Percentiles rank a stretch among this genome's conserved stretches.
Conservation (phyloP, 805 yeast genomes). For the Spathaspora girioi region DNA sequence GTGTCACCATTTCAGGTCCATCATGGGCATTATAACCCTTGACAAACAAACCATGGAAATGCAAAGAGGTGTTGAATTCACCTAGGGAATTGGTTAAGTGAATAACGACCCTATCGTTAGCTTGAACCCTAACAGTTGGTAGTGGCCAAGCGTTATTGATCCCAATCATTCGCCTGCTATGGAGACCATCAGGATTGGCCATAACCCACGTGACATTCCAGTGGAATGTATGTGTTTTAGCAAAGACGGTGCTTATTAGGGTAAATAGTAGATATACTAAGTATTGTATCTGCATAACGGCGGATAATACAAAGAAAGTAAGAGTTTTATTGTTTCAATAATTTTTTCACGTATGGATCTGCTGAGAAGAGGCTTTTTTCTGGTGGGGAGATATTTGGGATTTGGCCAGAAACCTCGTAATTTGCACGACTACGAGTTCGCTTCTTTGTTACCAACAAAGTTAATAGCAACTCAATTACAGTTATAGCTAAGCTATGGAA, state of each 20-base stretch:
- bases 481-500: no score
- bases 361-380: no score
- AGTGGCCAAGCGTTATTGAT: slow-evolving; percentile 50
- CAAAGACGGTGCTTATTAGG: background rate
- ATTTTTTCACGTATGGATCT: no score
- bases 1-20: slow-evolving; percentile 45
- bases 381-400: no score
- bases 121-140: slow-evolving; percentile 36
- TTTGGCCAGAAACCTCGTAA: no score
- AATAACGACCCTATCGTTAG: slow-evolving; percentile 38
- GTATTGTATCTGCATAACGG: background rate
- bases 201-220: slow-evolving; percentile 35
- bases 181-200: slow-evolving; percentile 57
- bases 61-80: slow-evolving; percentile 37
- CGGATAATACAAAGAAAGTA: background rate
- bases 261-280: background rate
- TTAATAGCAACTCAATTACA: no score
- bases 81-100: slow-evolving; percentile 29
- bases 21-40: slow-evolving; percentile 38
- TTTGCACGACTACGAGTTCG: no score
- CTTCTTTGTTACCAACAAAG: no score
- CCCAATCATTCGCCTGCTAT: slow-evolving; percentile 51
- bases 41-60: slow-evolving; percentile 45
- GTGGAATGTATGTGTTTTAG: slow-evolving; percentile 27
- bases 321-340: background rate